Percentiles rank a stretch among this genome's conserved stretches.
These are phyloP conservation scores for Ustilago cynodontis DNA, from an alignment of 1,284 basidiomycete genomes.

Conservation along the genomic window DNA sequence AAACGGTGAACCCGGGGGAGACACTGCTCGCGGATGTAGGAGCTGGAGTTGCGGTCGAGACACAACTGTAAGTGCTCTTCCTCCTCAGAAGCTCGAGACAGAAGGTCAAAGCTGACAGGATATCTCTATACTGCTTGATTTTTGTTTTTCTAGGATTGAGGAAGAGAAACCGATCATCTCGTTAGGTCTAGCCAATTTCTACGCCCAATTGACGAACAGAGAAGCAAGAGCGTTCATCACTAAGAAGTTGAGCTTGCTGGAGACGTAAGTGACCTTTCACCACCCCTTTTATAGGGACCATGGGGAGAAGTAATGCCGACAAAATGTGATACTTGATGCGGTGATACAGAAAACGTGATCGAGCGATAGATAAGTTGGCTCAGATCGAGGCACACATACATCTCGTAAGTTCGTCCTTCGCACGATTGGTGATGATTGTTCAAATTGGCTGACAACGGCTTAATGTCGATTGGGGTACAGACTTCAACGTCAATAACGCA, in stretches of 20 bases:
- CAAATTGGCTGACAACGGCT: neutral
- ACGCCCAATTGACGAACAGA: constrained; percentile 42
- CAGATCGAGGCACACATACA: constrained; percentile 56
- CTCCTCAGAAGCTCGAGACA: neutral
- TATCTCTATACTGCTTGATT: neutral
- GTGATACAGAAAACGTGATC: constrained; percentile 26
- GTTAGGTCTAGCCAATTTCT: constrained; percentile 47
- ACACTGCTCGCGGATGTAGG: constrained; percentile 34
- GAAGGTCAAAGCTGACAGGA: neutral
- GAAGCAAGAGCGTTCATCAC: constrained; percentile 52
- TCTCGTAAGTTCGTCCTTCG: constrained; percentile 23
- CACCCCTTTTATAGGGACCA: neutral
- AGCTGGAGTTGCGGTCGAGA: constrained; percentile 28
- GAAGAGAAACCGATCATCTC: constrained; percentile 46
- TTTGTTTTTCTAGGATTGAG: constrained; percentile 5
- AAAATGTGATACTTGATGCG: neutral
- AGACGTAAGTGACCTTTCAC: constrained; percentile 24
- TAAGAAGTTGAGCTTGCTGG: constrained; percentile 45
- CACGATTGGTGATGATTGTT: neutral
- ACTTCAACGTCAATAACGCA: constrained; percentile 53
- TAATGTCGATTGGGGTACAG: constrained; percentile 4
- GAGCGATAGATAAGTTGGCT: constrained; percentile 46
- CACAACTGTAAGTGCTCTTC: constrained; percentile 18
- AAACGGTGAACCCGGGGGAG: neutral
- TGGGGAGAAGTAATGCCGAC: neutral